phyloP scores from a whole-genome alignment of 2,329 filamentous ascomycete genomes.

The Beauveria sp. region DNA sequence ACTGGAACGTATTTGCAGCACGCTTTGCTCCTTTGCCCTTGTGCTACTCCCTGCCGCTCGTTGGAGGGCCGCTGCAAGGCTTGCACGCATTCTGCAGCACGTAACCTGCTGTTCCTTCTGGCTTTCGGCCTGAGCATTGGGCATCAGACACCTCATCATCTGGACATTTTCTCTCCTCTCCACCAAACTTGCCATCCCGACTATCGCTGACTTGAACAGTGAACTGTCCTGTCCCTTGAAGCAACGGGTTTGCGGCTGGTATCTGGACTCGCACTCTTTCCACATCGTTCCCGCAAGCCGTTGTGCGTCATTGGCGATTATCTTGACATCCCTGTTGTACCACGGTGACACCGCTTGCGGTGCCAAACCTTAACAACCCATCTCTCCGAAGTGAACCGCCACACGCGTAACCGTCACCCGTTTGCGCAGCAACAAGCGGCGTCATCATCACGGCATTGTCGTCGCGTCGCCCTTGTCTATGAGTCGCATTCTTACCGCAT shows the following conservation, averaged over 20 bases:
- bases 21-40: neutral
- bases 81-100: neutral
- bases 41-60: neutral
- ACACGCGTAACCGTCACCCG: slow-evolving; percentile 4
- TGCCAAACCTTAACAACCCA: slow-evolving; percentile 8
- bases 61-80: neutral
- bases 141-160: slow-evolving; percentile 7
- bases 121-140: slow-evolving; percentile 2
- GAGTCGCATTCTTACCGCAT: neutral
- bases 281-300: neutral
- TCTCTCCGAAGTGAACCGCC: slow-evolving; percentile 2
- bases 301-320: slow-evolving; percentile 1
- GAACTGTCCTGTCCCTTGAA: neutral
- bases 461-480: neutral
- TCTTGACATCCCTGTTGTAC: slow-evolving; percentile 6
- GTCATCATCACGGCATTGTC: neutral
- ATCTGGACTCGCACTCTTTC: neutral
- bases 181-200: neutral
- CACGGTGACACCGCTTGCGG: slow-evolving; percentile 10
- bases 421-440: slow-evolving; percentile 5
- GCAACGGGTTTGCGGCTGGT: neutral
- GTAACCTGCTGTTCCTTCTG: neutral
- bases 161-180: neutral
- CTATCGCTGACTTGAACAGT: neutral
- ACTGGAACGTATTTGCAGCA: neutral